Evolutionary conservation across 306 rosid species (phyloP), one percentile per base, ranked within the genome.

Genomic region (Cicer yamashitae): DNA sequence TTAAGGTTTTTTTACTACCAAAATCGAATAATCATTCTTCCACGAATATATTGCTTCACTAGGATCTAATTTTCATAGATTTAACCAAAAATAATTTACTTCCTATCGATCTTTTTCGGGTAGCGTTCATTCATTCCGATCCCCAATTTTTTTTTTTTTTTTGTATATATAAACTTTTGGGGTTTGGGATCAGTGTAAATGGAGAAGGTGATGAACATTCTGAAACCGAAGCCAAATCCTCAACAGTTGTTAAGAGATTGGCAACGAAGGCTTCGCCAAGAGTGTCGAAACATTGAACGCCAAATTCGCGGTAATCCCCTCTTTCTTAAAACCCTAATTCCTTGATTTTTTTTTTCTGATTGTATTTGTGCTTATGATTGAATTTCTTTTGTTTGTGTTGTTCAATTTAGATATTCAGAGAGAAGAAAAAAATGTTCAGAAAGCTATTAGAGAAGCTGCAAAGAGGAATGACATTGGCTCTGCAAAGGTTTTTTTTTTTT

Each of bases 391-490:
- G 43, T 66, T 77, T 58, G 10, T 70, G 47, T 69, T 15, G 37
- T 71, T 78, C n/a, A 6, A 52, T 82, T 82, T 60, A 94, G 99
- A 94, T 80, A 86, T 94, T 20, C 87, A 92, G 84, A 90, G 92
- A 66, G 99, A 94, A 78, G 97, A 94, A 77, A 94, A 89, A 64
- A 88, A 60, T 77, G 99, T 92, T 53, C 96, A 94, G 68, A 94
- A 92, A 77, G 91, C 99, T 13, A 94, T 94, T 65, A 85, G 57
- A 82, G 99, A 94, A 45, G 97, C 99, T 56, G 97, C 97, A 6
- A 94, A 94, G 84, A 90, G 99, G 75, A 94, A 90, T 61, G 97
- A 94, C 87, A 89, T 94, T 90, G 93, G 87, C 53, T 92, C 99
- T 75, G 99, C 99, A 37, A 94, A 92, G 99, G 99, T 94, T 59